Conservation (phyloP, 225 moss, liverwort and hornwort species). For the Physcomitrellopsis africana region DNA sequence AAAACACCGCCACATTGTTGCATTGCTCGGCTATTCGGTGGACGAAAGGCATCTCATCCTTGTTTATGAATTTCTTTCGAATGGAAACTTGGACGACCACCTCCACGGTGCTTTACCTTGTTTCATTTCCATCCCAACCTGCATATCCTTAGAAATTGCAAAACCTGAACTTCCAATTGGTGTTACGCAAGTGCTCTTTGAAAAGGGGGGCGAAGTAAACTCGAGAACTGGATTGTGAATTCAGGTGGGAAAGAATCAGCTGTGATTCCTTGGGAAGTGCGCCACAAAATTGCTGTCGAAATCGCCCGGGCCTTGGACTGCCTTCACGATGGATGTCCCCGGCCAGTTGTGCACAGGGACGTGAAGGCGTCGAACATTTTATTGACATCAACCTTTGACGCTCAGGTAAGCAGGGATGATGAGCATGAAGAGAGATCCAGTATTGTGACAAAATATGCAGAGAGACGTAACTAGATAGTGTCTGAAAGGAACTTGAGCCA, state of each 20-base stretch:
- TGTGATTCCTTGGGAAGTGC: conserved; percentile 57
- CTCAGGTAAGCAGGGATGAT: conserved; percentile 46
- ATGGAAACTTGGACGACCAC: conserved; percentile 65
- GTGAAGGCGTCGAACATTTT: conserved; percentile 70
- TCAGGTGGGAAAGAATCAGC: conserved; percentile 54
- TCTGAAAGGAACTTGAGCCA: too few relatives aligned
- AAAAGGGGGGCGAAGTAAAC: conserved; percentile 23
- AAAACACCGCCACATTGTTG: conserved; percentile 61
- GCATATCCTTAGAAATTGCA: not conserved
- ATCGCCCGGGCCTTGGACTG: conserved; percentile 63
- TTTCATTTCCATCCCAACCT: conserved; percentile 2
- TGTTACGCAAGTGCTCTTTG: conserved; percentile 5
- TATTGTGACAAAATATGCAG: not conserved
- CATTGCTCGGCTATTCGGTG: conserved; percentile 61
- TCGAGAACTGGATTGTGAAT: conserved; percentile 17
- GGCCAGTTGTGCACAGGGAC: conserved; percentile 63
- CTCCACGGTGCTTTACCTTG: conserved; percentile 49
- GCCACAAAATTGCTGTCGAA: conserved; percentile 55
- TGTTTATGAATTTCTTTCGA: conserved; percentile 58
- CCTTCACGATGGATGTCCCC: conserved; percentile 69
- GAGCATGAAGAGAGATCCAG: not conserved
- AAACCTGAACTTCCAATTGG: not conserved
- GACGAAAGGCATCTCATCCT: conserved; percentile 55
- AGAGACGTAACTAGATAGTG: too few relatives aligned
- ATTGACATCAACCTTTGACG: conserved; percentile 53